Evolutionary conservation across 2,329 filamentous ascomycete species (phyloP), one percentile per base, ranked within the genome.

Genomic region (Fusarium acutatum): DNA sequence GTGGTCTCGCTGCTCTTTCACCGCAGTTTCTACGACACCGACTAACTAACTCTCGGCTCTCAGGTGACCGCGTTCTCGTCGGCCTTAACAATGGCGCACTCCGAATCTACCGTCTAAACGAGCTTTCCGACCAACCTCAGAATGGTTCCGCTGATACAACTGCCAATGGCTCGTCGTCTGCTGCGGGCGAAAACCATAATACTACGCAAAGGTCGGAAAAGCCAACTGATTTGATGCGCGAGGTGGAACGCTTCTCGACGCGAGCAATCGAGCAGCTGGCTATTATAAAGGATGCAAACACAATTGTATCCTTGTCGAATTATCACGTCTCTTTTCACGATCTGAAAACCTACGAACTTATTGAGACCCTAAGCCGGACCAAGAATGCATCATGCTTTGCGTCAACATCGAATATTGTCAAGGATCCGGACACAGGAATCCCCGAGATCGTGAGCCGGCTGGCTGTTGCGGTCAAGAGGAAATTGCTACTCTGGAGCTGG

Each of bases 371-470:
- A 47, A 85, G 90, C 58, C 92, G 92, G 80, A 97, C 95, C 18
- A 96, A 94, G 83, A 96, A 96, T 75, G 96, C 96, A 20, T 92
- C 92, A 5, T 92, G 92, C 47, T 98, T 99, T 82, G 95, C 96
- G 3, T 94, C 97, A 47, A 98, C 95, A 5, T 97, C 94, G 72
- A 97, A 98, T 82, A 97, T 98, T 62, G 93, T 97, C 75, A 96
- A 96, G 81, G 96, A 99, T 81, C 85, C 91, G 11, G 90, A 90
- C 56, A 97, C 94, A 0, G 93, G 93, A 30, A 95, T 99, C 56
- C 95, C 95, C 2, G 94, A 96, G 75, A 97, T 99, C 63, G 95
- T 98, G 73, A 97, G 94, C 62, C 89, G 95, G 41, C 86, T 99
- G 58, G 96, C 95, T 12, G 96, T 99, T 17, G 95, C 95, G 9